Evolutionary conservation across 768 basidiomycete genomes (phyloP).

Genomic region (Tulasnella sp.): DNA sequence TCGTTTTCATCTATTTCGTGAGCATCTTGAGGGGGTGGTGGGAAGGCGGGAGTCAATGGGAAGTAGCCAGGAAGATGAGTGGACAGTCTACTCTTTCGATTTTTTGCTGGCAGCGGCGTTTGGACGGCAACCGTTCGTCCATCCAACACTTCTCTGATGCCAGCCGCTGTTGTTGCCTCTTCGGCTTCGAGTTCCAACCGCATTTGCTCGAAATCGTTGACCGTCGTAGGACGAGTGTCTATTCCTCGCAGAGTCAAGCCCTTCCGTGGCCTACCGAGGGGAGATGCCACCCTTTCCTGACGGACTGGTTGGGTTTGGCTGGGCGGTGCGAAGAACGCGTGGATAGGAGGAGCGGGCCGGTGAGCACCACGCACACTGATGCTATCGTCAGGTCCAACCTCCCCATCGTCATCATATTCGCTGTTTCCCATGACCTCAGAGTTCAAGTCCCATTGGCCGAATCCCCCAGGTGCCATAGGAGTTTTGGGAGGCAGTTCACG

Average conservation of each 20-base stretch:
- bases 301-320: too few relatives aligned
- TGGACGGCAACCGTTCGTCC: neutral
- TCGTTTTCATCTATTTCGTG: neutral
- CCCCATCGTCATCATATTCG: slow-evolving; percentile 2
- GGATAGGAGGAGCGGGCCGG: neutral
- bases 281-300: too few relatives aligned
- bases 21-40: neutral
- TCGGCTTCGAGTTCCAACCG: slow-evolving; percentile 5
- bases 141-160: neutral
- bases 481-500: too few relatives aligned
- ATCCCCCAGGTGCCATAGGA: too few relatives aligned
- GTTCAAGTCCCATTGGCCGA: too few relatives aligned
- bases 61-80: neutral
- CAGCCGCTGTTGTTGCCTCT: neutral
- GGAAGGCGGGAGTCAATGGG: neutral
- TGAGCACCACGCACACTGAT: neutral
- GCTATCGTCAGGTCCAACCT: slow-evolving; percentile 6
- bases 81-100: neutral
- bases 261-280: too few relatives aligned
- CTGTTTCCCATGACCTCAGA: neutral
- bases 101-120: neutral
- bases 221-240: slow-evolving; percentile 8
- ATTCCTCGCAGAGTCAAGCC: neutral
- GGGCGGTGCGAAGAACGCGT: too few relatives aligned
- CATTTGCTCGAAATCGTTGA: slow-evolving; percentile 10